phyloP scores from a whole-genome alignment of 2,329 filamentous ascomycete genomes.

The Diaporthe sp. region DNA sequence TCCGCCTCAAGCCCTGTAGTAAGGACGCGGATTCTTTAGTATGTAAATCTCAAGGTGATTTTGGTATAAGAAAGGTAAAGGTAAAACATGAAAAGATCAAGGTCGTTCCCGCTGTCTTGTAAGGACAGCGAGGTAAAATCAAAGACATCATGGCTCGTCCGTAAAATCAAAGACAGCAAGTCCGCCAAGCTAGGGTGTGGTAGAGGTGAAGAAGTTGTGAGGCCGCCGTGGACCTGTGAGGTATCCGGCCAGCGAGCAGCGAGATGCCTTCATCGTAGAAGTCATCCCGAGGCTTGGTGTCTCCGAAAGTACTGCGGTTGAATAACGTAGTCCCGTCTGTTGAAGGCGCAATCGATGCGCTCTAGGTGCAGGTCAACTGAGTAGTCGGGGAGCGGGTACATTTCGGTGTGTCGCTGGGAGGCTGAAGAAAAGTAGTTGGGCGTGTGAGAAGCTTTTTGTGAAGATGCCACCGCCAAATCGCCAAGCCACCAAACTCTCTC shows the following conservation, averaged over 20 bases:
- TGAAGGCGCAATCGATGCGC: constrained; percentile 29
- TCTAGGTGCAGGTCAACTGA: constrained; percentile 1
- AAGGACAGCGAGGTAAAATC: constrained; percentile 18
- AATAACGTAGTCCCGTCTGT: not conserved
- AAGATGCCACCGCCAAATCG: constrained; percentile 27
- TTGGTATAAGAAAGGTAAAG: constrained; percentile 8
- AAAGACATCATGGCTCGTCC: constrained; percentile 27
- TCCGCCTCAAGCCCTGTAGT: constrained; percentile 15
- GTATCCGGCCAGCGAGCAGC: not conserved
- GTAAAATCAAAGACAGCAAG: constrained; percentile 27
- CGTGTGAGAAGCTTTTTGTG: constrained; percentile 14
- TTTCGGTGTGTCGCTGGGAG: constrained; percentile 8
- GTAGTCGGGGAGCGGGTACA: not conserved
- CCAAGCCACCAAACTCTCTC: constrained; percentile 40
- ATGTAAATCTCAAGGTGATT: constrained; percentile 28
- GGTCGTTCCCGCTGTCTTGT: not conserved
- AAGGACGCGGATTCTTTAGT: constrained; percentile 14
- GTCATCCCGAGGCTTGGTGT: not conserved
- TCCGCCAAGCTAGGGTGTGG: constrained; percentile 23
- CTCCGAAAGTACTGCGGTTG: not conserved
- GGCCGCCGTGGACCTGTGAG: not conserved
- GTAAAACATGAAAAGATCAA: not conserved
- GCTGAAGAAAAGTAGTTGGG: constrained; percentile 14
- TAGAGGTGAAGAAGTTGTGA: constrained; percentile 17
- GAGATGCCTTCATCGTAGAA: not conserved